These are phyloP conservation scores for Magnusiomyces ingens DNA, from an alignment of 1,139 yeast genomes.

Conservation along the genomic window DNA sequence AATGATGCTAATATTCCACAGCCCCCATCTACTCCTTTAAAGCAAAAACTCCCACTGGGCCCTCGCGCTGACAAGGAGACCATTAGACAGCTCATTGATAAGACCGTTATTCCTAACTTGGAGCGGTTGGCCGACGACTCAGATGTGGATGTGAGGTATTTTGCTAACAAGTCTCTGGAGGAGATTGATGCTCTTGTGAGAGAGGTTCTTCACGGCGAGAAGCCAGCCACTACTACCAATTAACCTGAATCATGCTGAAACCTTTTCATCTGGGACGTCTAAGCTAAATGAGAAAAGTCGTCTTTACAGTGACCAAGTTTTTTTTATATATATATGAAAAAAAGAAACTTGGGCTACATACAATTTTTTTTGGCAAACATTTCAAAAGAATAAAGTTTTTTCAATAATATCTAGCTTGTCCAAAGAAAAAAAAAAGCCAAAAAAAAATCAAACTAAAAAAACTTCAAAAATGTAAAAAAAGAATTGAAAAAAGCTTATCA, in stretches of 20 bases:
- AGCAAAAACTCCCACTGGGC: constrained; percentile 14
- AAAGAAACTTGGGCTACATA: too few relatives aligned
- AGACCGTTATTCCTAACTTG: constrained; percentile 57
- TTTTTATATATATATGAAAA: too few relatives aligned
- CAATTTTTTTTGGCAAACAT: too few relatives aligned
- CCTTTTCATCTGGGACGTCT: too few relatives aligned
- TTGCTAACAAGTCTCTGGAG: constrained; percentile 51
- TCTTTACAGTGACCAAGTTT: neutral
- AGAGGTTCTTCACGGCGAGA: neutral
- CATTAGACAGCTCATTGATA: constrained; percentile 41
- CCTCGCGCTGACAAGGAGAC: constrained; percentile 15
- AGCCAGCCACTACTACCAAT: neutral
- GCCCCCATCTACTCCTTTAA: neutral
- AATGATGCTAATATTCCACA: constrained; percentile 25
- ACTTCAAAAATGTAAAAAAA: too few relatives aligned
- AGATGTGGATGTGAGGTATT: constrained; percentile 87
- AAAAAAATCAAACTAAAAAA: too few relatives aligned
- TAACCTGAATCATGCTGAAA: too few relatives aligned
- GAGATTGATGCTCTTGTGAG: constrained; percentile 25
- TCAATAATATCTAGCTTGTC: too few relatives aligned
- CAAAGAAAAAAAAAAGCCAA: too few relatives aligned
- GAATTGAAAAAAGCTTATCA: too few relatives aligned
- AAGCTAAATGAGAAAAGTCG: neutral
- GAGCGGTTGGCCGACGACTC: constrained; percentile 60
- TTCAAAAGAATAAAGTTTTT: too few relatives aligned